Evolutionary conservation across 1,284 basidiomycete species (phyloP).

Genomic region (Ustilago esculenta): DNA sequence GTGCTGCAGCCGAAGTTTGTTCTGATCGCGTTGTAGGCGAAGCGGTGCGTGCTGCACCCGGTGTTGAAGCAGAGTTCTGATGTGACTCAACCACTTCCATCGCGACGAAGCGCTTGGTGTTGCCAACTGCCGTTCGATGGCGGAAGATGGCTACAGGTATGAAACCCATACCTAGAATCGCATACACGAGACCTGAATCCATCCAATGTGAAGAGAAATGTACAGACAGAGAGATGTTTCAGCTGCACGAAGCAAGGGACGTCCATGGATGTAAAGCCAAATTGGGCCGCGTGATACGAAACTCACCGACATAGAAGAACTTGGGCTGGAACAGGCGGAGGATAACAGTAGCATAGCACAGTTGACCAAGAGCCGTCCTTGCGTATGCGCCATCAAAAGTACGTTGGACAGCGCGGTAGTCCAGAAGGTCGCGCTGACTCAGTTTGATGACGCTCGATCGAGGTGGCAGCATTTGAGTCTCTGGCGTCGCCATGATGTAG

Average conservation of each 20-base stretch:
- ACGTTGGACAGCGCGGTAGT: constrained; percentile 79
- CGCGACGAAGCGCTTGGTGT: constrained; percentile 48
- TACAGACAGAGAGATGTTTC: too few species aligned
- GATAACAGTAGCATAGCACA: constrained; percentile 79
- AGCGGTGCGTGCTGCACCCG: constrained; percentile 30
- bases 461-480: constrained; percentile 7
- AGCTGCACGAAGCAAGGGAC: too few species aligned
- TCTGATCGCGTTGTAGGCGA: neutral
- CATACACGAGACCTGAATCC: constrained; percentile 13
- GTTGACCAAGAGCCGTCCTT: constrained; percentile 77
- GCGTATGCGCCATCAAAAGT: constrained; percentile 84
- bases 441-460: constrained; percentile 26
- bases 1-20: constrained; percentile 71
- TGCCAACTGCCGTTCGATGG: constrained; percentile 36
- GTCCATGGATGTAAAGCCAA: too few species aligned
- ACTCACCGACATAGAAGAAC: constrained; percentile 47
- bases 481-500: constrained; percentile 10
- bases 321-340: constrained; percentile 74
- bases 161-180: constrained; percentile 14
- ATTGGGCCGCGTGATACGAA: too few species aligned
- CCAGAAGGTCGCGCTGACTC: constrained; percentile 67
- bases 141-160: constrained; percentile 70
- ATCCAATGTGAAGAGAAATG: too few species aligned
- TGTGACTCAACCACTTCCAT: constrained; percentile 15
- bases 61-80: neutral